phyloP scores from a whole-genome alignment of 1,284 basidiomycete species.

The Heterobasidion irregulare region DNA sequence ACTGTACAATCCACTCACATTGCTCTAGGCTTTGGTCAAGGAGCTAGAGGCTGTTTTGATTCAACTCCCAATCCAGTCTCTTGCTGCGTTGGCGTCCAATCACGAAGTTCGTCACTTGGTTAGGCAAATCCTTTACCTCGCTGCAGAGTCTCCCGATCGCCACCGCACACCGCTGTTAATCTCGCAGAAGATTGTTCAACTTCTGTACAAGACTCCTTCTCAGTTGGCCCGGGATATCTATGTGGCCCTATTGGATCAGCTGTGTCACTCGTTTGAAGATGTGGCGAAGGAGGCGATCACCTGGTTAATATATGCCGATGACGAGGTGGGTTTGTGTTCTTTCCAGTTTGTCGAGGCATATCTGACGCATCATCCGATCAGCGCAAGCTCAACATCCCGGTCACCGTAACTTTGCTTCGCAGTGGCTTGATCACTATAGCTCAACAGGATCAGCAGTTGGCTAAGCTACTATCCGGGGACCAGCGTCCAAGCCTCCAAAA shows the following conservation, averaged over 20 bases:
- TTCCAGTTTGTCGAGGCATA: neutral
- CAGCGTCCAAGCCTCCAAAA: slow-evolving; percentile 73
- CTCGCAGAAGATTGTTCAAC: slow-evolving; percentile 90
- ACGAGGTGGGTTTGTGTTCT: slow-evolving; percentile 57
- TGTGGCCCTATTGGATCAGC: slow-evolving; percentile 79
- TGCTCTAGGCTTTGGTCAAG: slow-evolving; percentile 38
- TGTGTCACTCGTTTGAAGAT: slow-evolving; percentile 87
- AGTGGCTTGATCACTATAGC: slow-evolving; percentile 75
- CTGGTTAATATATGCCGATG: slow-evolving; percentile 96
- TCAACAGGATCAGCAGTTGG: slow-evolving; percentile 87
- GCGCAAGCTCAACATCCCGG: slow-evolving; percentile 95
- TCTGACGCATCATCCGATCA: slow-evolving; percentile 20
- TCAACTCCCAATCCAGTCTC: slow-evolving; percentile 58
- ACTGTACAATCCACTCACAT: neutral
- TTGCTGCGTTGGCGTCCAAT: slow-evolving; percentile 67
- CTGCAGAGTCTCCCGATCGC: slow-evolving; percentile 70
- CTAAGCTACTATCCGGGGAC: slow-evolving; percentile 80
- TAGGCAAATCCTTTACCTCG: slow-evolving; percentile 74
- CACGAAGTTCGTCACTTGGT: slow-evolving; percentile 84
- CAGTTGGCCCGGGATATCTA: slow-evolving; percentile 88
- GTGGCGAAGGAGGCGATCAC: slow-evolving; percentile 96
- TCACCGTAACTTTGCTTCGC: slow-evolving; percentile 83
- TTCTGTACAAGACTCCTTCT: slow-evolving; percentile 79
- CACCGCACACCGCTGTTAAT: slow-evolving; percentile 86
- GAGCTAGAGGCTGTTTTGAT: slow-evolving; percentile 77